Percentiles rank a stretch among this genome's conserved stretches.
Conservation (phyloP, 225 moss, liverwort and hornwort genomes). For the Bryoerythrophyllum caledonicum region DNA sequence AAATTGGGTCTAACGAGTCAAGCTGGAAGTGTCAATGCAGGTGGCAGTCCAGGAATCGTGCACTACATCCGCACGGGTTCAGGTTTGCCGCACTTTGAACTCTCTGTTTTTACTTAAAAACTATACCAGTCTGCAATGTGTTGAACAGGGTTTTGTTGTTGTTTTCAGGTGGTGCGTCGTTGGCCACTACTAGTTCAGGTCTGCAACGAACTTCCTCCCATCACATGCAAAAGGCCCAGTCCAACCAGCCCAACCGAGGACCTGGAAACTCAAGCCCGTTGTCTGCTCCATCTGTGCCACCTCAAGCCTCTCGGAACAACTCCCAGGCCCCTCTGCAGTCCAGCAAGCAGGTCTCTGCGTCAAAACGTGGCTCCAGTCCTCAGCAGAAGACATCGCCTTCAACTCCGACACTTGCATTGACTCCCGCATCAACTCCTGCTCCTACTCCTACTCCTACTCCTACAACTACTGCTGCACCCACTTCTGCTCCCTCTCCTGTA, state of each 20-base stretch:
- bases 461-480: background rate
- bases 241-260: constrained; percentile 52
- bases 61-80: constrained; percentile 93
- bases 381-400: constrained; percentile 36
- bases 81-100: constrained; percentile 40
- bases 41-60: constrained; percentile 70
- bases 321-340: constrained; percentile 31
- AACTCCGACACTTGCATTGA: background rate
- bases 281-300: constrained; percentile 30
- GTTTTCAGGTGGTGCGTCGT: constrained; percentile 48
- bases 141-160: background rate
- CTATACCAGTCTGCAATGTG: background rate
- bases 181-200: constrained; percentile 40
- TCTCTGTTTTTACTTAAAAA: background rate
- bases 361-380: constrained; percentile 44
- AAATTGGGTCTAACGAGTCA: constrained; percentile 87
- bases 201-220: constrained; percentile 59
- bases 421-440: background rate
- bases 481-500: background rate
- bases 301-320: constrained; percentile 42
- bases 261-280: constrained; percentile 44
- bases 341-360: constrained; percentile 32
- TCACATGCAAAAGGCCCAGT: constrained; percentile 49
- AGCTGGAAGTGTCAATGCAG: constrained; percentile 60
- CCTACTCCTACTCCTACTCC: too few relatives aligned